Conservation (phyloP, 257 asterid species). For the Lavandula angustifolia region DNA sequence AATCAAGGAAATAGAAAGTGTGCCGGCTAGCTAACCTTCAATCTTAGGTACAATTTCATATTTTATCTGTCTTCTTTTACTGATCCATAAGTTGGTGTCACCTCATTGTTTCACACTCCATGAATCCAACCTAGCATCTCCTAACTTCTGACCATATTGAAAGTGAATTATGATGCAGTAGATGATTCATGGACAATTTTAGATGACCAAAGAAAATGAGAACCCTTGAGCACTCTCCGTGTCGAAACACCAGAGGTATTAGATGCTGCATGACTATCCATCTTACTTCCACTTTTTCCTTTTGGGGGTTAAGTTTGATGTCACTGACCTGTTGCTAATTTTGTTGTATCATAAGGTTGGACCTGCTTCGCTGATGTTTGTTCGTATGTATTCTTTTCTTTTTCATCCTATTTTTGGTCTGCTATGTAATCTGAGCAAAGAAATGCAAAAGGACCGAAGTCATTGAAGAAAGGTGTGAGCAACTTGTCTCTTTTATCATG, state of each 20-base stretch:
- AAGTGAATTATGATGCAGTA: conserved; percentile 28
- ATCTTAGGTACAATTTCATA: conserved; percentile 44
- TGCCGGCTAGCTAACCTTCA: conserved; percentile 60
- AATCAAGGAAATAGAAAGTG: conserved; percentile 81
- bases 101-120: conserved; percentile 13
- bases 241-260: conserved; percentile 13
- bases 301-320: conserved; percentile 23
- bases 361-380: conserved; percentile 13
- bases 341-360: conserved; percentile 35
- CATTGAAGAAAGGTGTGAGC: conserved; percentile 11
- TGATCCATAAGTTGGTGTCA: conserved; percentile 8
- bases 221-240: not conserved
- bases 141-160: not conserved
- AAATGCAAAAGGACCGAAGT: conserved; percentile 5
- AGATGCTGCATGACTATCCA: conserved; percentile 16
- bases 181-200: conserved; percentile 14
- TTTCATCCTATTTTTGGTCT: not conserved
- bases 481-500: not conserved
- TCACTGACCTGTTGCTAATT: conserved; percentile 26
- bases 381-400: not conserved
- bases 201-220: conserved; percentile 21
- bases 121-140: conserved; percentile 29
- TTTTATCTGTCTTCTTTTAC: conserved; percentile 14
- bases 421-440: conserved; percentile 21
- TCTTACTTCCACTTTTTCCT: conserved; percentile 1